Base-by-base conservation (phyloP, 192 early-diverging fungal genomes). In the Backusella australiensis region DNA sequence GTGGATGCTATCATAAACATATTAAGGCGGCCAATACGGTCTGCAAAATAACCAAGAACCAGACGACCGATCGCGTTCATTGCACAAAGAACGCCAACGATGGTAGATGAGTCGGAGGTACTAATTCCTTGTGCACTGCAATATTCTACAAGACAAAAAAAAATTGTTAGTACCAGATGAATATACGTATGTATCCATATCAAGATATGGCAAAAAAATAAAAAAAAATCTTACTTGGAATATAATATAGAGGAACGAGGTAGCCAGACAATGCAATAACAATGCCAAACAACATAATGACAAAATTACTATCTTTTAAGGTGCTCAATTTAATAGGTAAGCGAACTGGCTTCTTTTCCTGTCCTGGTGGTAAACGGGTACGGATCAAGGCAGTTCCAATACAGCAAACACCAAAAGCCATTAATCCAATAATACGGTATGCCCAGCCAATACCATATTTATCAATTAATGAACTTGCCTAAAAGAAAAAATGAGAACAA, bases 401-500 rank as follows among this genome's bases (percentile, higher is more conserved):
- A 76, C 38, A 78, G 67, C 49, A 73, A 49, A 81, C 53, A 35
- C 86, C 78, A 17, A 89, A 78, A 3, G 86, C 85, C 32, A 87
- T 86, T 11, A 93, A 77, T 1, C 93, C 87, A 26, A 95, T 78
- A 36, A 88, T 85, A n/a, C 80, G 75, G 53, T 77, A 81, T 6
- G 75, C 52, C 90, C 91, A 92, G 1, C 77, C 69, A 23, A 86
- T 77, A 2, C 90, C 93, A 21, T 90, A 66, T 14, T 72, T 73
- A 59, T 84, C 80, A 12, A 96, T 81, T 19, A 94, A 35, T 11
- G 67, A 69, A 39, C 46, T 76, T 8, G 74, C 69, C 69, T 71
- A 44, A 38, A 70, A 23, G 41, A 38, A 41, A 8, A 23, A 71
- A 39, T 21, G 19, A 41, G 35, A 63, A 26, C 1, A 56, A 56